Evolutionary conservation across 2,329 filamentous ascomycete genomes (phyloP), one percentile per base, ranked within the genome.

Genomic region (Aspergillus sp.): DNA sequence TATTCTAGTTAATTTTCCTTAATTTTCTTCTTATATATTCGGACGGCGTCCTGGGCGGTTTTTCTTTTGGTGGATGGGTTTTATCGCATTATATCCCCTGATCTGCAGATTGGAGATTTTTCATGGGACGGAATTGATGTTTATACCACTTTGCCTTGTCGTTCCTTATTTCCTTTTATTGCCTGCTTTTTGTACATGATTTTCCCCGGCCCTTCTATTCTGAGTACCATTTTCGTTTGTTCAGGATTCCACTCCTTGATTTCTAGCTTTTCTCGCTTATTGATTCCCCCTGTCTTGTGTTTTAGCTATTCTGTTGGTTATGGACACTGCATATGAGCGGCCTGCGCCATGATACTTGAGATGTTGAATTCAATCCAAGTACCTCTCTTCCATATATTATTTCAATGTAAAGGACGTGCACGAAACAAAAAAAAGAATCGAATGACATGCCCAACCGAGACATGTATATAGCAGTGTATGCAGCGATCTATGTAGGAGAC

Each of bases 41-140:
- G 52, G 55, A 49, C 41, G 57, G 57, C 51, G 56, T 61, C 45
- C 52, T 44, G 46, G 51, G 48, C 12, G 13, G 43, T 53, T 55
- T 30, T 58, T 51, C 38, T 38, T 53, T 49, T 43, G 50, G 50
- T 41, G 17, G 25, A 9, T 20, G 32, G 30, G 7, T 32, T 50
- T 12, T 43, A 19, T 19, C 43, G 37, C 43, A 25, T 42, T 37
- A 20, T 38, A 23, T 30, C n/a, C 44, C 44, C 46, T 45, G 44
- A 41, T 23, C 20, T n/a, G 35, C 15, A 17, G 32, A 25, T 32
- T 37, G 17, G 41, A 20, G 33, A 19, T 44, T 37, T n/a, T 48
- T 53, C 22, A 59, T 47, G 54, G 49, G 15, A 49, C 43, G 48
- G 44, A 46, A 44, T 44, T 50, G 42, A 52, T 43, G 44, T 53